Evolutionary conservation across 2,329 filamentous ascomycete genomes (phyloP).

Genomic region (Penicillium sp.): DNA sequence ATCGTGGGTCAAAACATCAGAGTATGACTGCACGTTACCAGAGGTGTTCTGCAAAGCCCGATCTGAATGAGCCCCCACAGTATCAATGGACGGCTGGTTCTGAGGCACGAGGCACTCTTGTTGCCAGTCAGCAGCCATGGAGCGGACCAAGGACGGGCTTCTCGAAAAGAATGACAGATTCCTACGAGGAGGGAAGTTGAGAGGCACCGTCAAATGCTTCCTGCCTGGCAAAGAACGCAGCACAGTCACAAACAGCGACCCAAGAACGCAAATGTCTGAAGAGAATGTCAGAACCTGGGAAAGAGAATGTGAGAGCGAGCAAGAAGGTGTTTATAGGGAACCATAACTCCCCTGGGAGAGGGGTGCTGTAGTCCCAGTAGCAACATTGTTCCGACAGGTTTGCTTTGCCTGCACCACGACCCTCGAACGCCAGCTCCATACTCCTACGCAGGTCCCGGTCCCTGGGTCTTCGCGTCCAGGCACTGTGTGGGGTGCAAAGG

Average conservation of each 20-base stretch:
- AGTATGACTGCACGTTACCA: constrained; percentile 45
- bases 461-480: constrained; percentile 31
- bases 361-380: constrained; percentile 31
- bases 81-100: constrained; percentile 38
- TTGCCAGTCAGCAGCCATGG: constrained; percentile 45
- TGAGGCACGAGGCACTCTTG: constrained; percentile 40
- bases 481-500: constrained; percentile 29
- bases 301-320: constrained; percentile 47
- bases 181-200: constrained; percentile 33
- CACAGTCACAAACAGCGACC: constrained; percentile 33
- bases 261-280: constrained; percentile 41
- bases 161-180: constrained; percentile 44
- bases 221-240: constrained; percentile 41
- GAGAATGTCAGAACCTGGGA: constrained; percentile 46
- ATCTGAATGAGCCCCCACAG: constrained; percentile 36
- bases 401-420: constrained; percentile 32
- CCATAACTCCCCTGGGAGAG: constrained; percentile 32
- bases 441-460: constrained; percentile 33
- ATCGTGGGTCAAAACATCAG: constrained; percentile 34
- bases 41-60: constrained; percentile 44
- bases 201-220: constrained; percentile 39
- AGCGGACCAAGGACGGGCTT: constrained; percentile 34
- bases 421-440: constrained; percentile 39
- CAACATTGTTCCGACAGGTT: constrained; percentile 38
- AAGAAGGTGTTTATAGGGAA: constrained; percentile 44